Base-by-base conservation (phyloP, 2,329 filamentous ascomycete genomes). In the Aspergillus hortae region DNA sequence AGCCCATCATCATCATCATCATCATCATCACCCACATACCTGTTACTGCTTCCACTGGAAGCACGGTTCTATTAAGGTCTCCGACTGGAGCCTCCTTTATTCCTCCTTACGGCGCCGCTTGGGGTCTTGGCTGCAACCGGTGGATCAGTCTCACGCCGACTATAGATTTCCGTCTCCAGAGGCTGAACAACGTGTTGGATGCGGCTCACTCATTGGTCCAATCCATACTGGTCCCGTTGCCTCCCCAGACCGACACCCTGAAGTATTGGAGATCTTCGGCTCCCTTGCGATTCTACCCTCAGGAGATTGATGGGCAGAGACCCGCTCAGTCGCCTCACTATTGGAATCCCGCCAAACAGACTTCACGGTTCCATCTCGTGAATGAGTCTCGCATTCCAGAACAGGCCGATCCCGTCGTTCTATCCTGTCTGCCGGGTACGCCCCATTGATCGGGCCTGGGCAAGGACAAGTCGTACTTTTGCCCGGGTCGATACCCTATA, bases 241-340 rank as follows among this genome's bases (percentile, higher is more conserved):
- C 27, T 30, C 27, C 27, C 27, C 27, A 30, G 35, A 38, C 35
- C 35, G 35, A 38, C 35, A 15, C 14, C 35, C 35, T 38, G 35
- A 30, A 30, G 27, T 9, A 10, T 11, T 30, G 27, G 27, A 30
- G 27, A 30, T 30, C 27, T 10, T 30, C 27, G 7, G 7, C 27
- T 30, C 27, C 27, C 27, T 30, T 30, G 27, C 27, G 27, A 30
- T 11, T 30, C 27, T 30, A 30, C 7, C 6, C 12, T 38, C 6
- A 21, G 15, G 44, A 35, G 14, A 23, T 11, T 23, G 33, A 35
- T 46, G 10, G 17, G 44, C 15, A 35, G 47, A 48, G 58, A 52
- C 56, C 54, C 55, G 55, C 54, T 52, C 48, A 44, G 12, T 56
- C 51, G 59, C 56, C 59, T 59, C 59, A 61, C 55, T 61, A 56